Conservation (phyloP, 1,139 yeast species). For the Yamadazyma atlantica region DNA sequence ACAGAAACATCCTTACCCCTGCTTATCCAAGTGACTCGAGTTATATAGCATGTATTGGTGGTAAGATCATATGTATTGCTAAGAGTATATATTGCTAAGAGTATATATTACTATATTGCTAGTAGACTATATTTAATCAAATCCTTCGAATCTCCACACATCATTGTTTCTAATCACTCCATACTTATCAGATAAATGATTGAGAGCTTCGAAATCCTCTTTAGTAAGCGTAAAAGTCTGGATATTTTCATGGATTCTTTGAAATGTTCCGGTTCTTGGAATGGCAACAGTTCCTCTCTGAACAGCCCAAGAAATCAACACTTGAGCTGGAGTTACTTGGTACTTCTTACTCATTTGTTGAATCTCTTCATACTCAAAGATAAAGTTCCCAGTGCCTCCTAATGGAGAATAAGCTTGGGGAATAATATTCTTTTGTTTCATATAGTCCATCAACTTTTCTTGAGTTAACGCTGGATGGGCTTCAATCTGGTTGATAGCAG, state of each 20-base stretch:
- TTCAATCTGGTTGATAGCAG: slow-evolving; percentile 75
- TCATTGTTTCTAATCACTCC: slow-evolving; percentile 31
- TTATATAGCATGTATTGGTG: no score
- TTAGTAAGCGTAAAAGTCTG: slow-evolving; percentile 47
- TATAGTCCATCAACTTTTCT: slow-evolving; percentile 54
- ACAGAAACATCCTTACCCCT: no score
- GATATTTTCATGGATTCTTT: slow-evolving; percentile 59
- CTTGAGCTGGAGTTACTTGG: slow-evolving; percentile 54
- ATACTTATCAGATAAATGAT: slow-evolving; percentile 37
- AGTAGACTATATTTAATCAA: neutral
- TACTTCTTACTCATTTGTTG: slow-evolving; percentile 54
- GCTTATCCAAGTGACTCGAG: no score
- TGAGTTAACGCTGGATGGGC: slow-evolving; percentile 75
- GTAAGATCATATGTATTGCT: no score
- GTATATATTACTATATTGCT: neutral
- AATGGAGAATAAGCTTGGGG: slow-evolving; percentile 80
- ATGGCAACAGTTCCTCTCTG: slow-evolving; percentile 66
- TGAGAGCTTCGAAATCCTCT: slow-evolving; percentile 53
- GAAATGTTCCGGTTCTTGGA: slow-evolving; percentile 66
- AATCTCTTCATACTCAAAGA: slow-evolving; percentile 50
- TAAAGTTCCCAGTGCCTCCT: slow-evolving; percentile 68
- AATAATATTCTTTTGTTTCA: slow-evolving; percentile 52
- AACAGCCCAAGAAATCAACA: slow-evolving; percentile 70
- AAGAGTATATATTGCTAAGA: neutral
- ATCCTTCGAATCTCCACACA: slow-evolving; percentile 10